Percentiles rank a stretch among this genome's conserved stretches.
Conservation (phyloP, 306 rosid species). For the Rosa persica region DNA sequence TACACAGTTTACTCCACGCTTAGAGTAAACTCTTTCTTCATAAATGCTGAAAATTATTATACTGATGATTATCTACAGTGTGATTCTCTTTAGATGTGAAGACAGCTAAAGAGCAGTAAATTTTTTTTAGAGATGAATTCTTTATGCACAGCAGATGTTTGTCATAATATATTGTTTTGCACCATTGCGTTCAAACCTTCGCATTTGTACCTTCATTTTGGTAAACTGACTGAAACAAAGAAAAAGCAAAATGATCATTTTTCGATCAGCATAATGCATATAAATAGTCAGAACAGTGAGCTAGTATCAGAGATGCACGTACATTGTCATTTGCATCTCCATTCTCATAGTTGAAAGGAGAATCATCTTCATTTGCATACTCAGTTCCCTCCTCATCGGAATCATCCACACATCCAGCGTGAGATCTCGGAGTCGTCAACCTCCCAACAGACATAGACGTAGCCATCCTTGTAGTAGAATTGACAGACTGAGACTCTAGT, state of each 20-base stretch:
- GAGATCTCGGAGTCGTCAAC: constrained; percentile 56
- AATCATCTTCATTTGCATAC: constrained; percentile 43
- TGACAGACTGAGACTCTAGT: constrained; percentile 29
- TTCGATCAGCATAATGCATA: neutral
- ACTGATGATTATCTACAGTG: neutral
- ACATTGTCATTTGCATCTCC: constrained; percentile 30
- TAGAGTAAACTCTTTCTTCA: neutral
- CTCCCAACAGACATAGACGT: constrained; percentile 46
- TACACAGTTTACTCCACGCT: neutral
- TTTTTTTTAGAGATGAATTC: neutral
- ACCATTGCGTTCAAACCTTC: constrained; percentile 6
- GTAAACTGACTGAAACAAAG: constrained; percentile 14
- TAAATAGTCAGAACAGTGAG: neutral
- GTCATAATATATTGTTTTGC: neutral
- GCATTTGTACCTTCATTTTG: constrained; percentile 21
- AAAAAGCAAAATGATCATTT: neutral
- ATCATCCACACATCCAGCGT: constrained; percentile 43
- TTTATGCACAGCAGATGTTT: neutral
- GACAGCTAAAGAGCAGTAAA: no score
- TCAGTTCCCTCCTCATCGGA: constrained; percentile 69
- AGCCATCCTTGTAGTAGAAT: constrained; percentile 42
- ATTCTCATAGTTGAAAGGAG: constrained; percentile 38
- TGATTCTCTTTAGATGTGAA: no score
- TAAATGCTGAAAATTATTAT: neutral
- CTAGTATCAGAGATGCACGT: constrained; percentile 16